phyloP scores from a whole-genome alignment of 2,329 filamentous ascomycete species.

The Microascus cirrosus region DNA sequence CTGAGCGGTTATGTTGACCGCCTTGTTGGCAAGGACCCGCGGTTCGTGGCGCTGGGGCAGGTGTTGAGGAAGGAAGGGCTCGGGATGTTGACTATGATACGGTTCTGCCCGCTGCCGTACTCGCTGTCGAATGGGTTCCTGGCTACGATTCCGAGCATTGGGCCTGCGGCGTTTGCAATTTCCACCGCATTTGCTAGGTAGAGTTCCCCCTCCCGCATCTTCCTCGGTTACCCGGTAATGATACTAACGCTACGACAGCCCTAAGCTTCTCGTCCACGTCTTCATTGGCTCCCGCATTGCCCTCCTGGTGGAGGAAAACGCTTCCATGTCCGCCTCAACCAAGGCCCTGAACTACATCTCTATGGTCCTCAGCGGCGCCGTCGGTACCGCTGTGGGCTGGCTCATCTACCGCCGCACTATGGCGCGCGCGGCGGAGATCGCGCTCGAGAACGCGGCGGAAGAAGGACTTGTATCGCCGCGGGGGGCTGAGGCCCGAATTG shows the following conservation, averaged over 20 bases:
- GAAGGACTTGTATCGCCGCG: slow-evolving; percentile 17
- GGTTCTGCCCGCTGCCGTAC: slow-evolving; percentile 86
- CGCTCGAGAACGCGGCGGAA: slow-evolving; percentile 26
- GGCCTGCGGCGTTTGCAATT: slow-evolving; percentile 61
- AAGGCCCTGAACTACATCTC: slow-evolving; percentile 76
- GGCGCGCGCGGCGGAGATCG: slow-evolving; percentile 48
- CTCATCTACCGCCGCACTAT: slow-evolving; percentile 72
- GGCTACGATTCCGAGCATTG: slow-evolving; percentile 83
- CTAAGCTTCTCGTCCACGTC: slow-evolving; percentile 83
- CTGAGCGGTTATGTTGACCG: slow-evolving; percentile 69
- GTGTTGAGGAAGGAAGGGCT: slow-evolving; percentile 86
- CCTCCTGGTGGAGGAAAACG: slow-evolving; percentile 69
- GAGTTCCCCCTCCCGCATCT: slow-evolving; percentile 7
- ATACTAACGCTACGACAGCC: slow-evolving; percentile 27
- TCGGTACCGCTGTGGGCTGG: slow-evolving; percentile 68
- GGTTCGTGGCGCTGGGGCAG: slow-evolving; percentile 79
- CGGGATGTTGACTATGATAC: slow-evolving; percentile 80
- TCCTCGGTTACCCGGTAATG: background rate
- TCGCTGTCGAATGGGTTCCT: slow-evolving; percentile 90
- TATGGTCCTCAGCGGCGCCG: slow-evolving; percentile 59
- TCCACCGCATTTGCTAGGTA: slow-evolving; percentile 69
- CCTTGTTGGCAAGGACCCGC: slow-evolving; percentile 69
- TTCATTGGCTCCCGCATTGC: slow-evolving; percentile 84
- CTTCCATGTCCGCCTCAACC: slow-evolving; percentile 68
- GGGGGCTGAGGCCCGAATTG: background rate